These are phyloP conservation scores for Paspalum notatum DNA, from an alignment of 176 grass and related monocot genomes.

Conservation along the genomic window DNA sequence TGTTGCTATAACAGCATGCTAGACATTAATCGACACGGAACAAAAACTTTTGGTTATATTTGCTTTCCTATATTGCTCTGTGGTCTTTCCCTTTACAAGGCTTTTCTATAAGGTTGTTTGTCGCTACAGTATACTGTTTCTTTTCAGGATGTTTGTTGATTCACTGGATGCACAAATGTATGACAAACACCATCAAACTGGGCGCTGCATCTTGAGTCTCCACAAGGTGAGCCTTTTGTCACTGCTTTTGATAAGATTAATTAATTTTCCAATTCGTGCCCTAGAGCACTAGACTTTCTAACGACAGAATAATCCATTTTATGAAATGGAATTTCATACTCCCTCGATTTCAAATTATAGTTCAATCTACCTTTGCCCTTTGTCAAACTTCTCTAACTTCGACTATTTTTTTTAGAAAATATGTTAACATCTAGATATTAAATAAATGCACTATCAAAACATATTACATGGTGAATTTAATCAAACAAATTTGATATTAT, in stretches of 20 bases:
- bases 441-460: too few species aligned
- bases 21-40: not conserved
- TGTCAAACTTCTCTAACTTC: too few species aligned
- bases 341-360: too few species aligned
- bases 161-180: constrained; percentile 90
- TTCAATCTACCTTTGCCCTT: too few species aligned
- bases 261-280: constrained; percentile 15
- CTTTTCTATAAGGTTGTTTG: constrained; percentile 19
- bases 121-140: constrained; percentile 26
- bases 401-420: too few species aligned
- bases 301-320: not conserved
- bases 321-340: constrained; percentile 30
- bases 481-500: too few species aligned
- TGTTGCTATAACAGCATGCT: not conserved
- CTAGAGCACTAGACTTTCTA: not conserved
- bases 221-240: constrained; percentile 56
- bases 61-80: not conserved
- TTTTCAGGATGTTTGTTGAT: constrained; percentile 93
- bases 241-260: constrained; percentile 29
- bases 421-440: too few species aligned
- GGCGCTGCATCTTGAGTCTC: constrained; percentile 73
- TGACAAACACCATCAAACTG: constrained; percentile 72
- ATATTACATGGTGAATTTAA: too few species aligned
- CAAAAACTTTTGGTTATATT: not conserved
- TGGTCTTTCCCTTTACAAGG: not conserved